phyloP scores from a whole-genome alignment of 495 filamentous ascomycete genomes.

The Hypoxylon subgilvum region DNA sequence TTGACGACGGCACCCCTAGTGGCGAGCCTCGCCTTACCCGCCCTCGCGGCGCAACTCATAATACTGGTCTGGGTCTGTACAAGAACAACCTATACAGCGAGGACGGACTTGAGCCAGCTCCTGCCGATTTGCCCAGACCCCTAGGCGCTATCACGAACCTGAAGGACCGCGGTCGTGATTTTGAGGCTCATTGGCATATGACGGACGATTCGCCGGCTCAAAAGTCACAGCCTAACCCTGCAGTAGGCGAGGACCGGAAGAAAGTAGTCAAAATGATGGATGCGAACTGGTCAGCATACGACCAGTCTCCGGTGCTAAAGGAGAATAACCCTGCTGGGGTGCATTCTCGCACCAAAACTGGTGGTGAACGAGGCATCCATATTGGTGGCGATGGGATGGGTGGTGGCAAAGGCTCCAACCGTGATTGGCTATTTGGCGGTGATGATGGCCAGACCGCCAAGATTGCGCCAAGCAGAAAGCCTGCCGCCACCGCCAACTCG shows the following conservation, averaged over 20 bases:
- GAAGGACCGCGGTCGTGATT: slow-evolving; percentile 72
- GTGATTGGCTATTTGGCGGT: slow-evolving; percentile 67
- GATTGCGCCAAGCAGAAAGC: slow-evolving; percentile 47
- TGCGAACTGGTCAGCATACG: slow-evolving; percentile 67
- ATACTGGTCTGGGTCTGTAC: slow-evolving; percentile 75
- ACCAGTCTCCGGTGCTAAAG: slow-evolving; percentile 64
- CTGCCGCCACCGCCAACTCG: slow-evolving; percentile 39
- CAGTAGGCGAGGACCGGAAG: slow-evolving; percentile 57
- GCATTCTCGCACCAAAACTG: slow-evolving; percentile 37
- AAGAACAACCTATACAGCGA: slow-evolving; percentile 73
- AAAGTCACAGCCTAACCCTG: slow-evolving; percentile 30
- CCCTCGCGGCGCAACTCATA: slow-evolving; percentile 59
- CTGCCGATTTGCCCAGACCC: slow-evolving; percentile 39
- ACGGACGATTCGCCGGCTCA: slow-evolving; percentile 64
- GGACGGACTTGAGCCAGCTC: slow-evolving; percentile 45
- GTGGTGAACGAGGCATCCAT: slow-evolving; percentile 56
- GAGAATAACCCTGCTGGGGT: slow-evolving; percentile 47
- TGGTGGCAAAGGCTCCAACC: slow-evolving; percentile 64
- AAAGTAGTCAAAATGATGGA: slow-evolving; percentile 73
- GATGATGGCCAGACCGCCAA: slow-evolving; percentile 50
- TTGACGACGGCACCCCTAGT: slow-evolving; percentile 52
- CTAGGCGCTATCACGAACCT: slow-evolving; percentile 69
- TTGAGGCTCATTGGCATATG: slow-evolving; percentile 73
- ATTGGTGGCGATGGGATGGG: slow-evolving; percentile 78
- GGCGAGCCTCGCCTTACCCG: slow-evolving; percentile 41